Conservation (phyloP, 148 eudicot genomes). For the Amaranthus cruentus region DNA sequence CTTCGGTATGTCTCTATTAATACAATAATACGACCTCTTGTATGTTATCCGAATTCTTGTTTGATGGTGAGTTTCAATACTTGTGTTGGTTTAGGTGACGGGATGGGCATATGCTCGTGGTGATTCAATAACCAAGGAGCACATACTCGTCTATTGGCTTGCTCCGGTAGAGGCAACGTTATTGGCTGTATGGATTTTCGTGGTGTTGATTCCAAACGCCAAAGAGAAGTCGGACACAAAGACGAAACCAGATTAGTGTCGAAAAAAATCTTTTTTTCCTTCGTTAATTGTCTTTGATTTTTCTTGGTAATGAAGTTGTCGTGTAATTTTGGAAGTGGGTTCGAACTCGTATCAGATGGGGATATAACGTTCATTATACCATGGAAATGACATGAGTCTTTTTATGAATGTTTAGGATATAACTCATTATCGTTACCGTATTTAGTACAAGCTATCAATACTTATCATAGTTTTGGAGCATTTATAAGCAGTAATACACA, state of each 20-base stretch:
- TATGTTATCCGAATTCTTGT: not conserved
- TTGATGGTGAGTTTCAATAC: not conserved
- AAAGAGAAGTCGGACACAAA: conserved; percentile 36
- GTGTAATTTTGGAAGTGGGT: no score
- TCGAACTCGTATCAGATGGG: no score
- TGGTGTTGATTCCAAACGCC: conserved; percentile 32
- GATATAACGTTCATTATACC: no score
- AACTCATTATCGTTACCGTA: no score
- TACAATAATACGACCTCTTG: not conserved
- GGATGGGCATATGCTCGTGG: conserved; percentile 96
- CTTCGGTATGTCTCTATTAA: conserved; percentile 53
- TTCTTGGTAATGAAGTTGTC: not conserved
- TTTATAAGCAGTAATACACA: conserved; percentile 6
- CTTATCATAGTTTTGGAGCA: no score
- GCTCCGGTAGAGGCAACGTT: conserved; percentile 76
- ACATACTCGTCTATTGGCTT: conserved; percentile 91
- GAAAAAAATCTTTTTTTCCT: not conserved
- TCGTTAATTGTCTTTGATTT: not conserved
- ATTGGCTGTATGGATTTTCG: conserved; percentile 61
- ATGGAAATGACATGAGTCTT: no score
- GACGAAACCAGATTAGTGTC: conserved; percentile 31
- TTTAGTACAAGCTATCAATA: no score
- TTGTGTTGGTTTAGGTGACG: conserved; percentile 44
- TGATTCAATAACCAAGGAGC: conserved; percentile 73
- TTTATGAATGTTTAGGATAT: no score